Evolutionary conservation across 225 moss, liverwort and hornwort genomes (phyloP).

Genomic region (Ulota crispa): DNA sequence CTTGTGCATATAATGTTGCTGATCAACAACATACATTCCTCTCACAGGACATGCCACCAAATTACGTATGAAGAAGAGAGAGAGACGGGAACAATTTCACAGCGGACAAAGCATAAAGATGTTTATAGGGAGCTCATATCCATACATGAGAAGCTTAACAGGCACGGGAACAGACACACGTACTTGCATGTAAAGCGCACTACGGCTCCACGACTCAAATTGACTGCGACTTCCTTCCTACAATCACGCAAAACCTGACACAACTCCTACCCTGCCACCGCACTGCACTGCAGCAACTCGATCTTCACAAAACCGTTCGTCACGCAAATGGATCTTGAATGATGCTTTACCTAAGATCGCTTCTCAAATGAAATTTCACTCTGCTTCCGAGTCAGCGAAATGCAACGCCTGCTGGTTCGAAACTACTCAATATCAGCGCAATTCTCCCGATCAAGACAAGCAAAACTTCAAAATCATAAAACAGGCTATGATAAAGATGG

Average conservation of each 20-base stretch:
- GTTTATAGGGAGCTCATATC: neutral
- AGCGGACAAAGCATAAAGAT: constrained; percentile 6
- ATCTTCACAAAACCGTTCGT: neutral
- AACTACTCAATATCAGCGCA: neutral
- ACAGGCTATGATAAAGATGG: no score
- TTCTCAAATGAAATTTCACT: neutral
- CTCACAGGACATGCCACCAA: neutral
- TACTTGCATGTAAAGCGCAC: neutral
- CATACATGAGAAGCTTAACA: neutral
- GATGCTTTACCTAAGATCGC: neutral
- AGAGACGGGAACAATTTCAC: neutral
- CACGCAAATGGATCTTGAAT: neutral
- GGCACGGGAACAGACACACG: neutral
- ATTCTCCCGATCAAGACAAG: neutral
- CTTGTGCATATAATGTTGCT: neutral
- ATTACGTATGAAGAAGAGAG: neutral
- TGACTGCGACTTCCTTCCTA: constrained; percentile 3
- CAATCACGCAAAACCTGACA: neutral
- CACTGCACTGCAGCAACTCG: constrained; percentile 1
- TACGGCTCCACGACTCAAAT: neutral
- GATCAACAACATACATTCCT: neutral
- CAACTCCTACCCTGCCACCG: neutral
- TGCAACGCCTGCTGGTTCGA: neutral
- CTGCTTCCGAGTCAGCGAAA: neutral
- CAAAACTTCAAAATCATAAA: neutral